These are phyloP conservation scores for Plasmodium sp. DNA, from an alignment of 169 alveolate species.

Conservation along the genomic window DNA sequence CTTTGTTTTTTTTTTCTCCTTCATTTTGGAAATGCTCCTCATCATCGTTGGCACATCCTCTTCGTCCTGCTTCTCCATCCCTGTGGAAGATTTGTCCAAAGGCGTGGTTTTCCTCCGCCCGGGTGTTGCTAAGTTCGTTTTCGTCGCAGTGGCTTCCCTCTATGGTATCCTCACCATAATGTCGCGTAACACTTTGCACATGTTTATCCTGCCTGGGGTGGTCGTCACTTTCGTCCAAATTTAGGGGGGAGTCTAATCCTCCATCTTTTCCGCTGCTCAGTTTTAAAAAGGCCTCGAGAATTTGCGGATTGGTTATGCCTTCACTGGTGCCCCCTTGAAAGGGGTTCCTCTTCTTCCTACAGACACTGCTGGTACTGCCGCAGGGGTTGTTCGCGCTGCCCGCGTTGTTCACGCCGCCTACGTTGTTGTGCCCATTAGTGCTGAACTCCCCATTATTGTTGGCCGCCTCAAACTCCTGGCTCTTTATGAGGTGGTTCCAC, in stretches of 20 bases:
- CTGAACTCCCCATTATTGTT: not conserved
- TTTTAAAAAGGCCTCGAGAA: not conserved
- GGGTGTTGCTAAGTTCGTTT: not conserved
- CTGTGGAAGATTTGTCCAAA: not conserved
- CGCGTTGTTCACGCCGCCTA: too few species aligned
- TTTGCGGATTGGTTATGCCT: not conserved
- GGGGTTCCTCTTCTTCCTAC: not conserved
- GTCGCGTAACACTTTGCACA: not conserved
- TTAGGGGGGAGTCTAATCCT: not conserved
- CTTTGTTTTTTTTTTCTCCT: not conserved
- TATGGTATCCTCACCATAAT: not conserved
- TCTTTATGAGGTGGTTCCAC: not conserved
- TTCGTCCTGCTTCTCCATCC: not conserved
- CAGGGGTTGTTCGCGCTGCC: not conserved
- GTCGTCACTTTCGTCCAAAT: not conserved
- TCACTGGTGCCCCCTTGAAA: not conserved
- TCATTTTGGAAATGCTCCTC: constrained; percentile 26
- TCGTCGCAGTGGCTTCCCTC: not conserved
- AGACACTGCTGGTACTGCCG: not conserved
- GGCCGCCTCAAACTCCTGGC: not conserved
- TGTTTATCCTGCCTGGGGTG: not conserved
- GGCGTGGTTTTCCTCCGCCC: not conserved
- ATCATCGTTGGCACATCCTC: not conserved
- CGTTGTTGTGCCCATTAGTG: not conserved
- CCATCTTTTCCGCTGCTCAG: not conserved